Conservation (phyloP, 441 rosid genomes). For the Adansonia grandidieri region DNA sequence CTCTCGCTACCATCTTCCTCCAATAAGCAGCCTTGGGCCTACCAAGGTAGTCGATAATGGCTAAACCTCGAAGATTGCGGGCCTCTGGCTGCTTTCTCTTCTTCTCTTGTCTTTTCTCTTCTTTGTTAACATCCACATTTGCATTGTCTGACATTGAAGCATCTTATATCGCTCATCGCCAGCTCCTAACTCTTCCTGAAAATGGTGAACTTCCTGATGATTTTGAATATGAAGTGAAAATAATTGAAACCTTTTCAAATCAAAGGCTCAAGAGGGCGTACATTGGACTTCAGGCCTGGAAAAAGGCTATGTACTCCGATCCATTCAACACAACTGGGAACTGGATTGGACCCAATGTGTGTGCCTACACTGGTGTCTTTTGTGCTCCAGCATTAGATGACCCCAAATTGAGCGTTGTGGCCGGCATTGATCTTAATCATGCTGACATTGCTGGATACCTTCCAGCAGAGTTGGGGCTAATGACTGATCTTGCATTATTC, state of each 20-base stretch:
- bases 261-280: conserved; percentile 67
- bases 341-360: conserved; percentile 78
- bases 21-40: conserved; percentile 74
- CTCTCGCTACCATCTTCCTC: conserved; percentile 3
- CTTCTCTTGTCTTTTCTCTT: conserved; percentile 32
- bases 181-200: conserved; percentile 54
- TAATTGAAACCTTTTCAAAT: conserved; percentile 51
- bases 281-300: conserved; percentile 80
- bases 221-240: conserved; percentile 43
- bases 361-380: conserved; percentile 69
- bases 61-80: conserved; percentile 36
- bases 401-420: conserved; percentile 53
- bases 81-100: conserved; percentile 63
- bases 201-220: conserved; percentile 42
- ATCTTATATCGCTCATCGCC: conserved; percentile 60
- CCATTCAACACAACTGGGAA: conserved; percentile 67
- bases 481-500: conserved; percentile 67
- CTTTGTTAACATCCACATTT: conserved; percentile 31
- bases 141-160: conserved; percentile 63
- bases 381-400: conserved; percentile 72
- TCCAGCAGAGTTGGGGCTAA: conserved; percentile 71
- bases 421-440: conserved; percentile 72
- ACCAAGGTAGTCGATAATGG: conserved; percentile 56
- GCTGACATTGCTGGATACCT: conserved; percentile 91
- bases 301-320: conserved; percentile 72